Base-by-base conservation (phyloP, 1,139 yeast genomes). In the Debaryomycetaceae sp. region DNA sequence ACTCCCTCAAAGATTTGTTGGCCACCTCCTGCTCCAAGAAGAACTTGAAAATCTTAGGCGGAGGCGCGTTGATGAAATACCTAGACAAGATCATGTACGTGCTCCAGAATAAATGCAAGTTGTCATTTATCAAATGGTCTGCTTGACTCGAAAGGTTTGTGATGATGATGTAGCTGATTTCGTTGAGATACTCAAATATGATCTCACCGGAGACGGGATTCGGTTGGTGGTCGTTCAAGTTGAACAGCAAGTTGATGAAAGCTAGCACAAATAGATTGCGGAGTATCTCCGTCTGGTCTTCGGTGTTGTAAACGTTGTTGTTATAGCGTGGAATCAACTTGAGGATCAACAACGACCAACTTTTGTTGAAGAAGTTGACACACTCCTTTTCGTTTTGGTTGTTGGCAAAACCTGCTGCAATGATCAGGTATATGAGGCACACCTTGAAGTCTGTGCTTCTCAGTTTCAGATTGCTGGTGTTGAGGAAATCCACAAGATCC, bases 161-260 rank as follows among this genome's bases (percentile, higher is more conserved):
- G 42, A 64, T 51, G 20, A 68, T 59, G 29, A 70, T 66, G 43
- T 60, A 68, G 13, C 75, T 64, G 7, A 75, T 72, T 51, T 76
- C 79, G 52, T 76, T 73, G 40, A 77, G 59, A 50, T 75, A 75
- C 51, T 74, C 71, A 45, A 76, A 63, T 11, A 76, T 64, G 33
- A 74, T 63, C 46, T 69, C 73, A 34, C 62, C 61, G 24, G 63
- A 62, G 24, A 67, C 59, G 20, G 57, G 55, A 8, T 59, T 52
- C 11, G 45, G 17, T 14, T 44, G 42, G n/a, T 42, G 43, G n/a
- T 33, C 27, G n/a, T 40, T 38, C 14, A 67, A 59, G 46, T 68
- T 63, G 44, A 58, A 64, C 34, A 61, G 57, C 42, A 71, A 53
- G 47, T 64, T 67, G 7, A 66, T 58, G 48, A 53, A 67, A 8